Base-by-base conservation (phyloP, 139 green algal species). In the Auxenochlorella pyrenoidosa region DNA sequence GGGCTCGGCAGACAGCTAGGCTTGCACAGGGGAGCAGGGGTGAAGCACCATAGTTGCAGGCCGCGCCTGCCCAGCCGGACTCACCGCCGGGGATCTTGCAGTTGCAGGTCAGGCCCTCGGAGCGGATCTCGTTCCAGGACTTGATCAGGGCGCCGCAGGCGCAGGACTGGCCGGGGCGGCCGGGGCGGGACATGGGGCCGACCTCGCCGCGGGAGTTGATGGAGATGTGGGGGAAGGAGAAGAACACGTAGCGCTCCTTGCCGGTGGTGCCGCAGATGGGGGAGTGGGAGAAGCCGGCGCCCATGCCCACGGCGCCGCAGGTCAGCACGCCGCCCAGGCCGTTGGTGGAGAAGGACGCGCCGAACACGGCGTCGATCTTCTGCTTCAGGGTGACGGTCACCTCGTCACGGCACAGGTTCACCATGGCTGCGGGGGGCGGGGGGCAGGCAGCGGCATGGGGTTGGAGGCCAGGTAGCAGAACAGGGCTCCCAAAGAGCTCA, bases 361-460 rank as follows among this genome's bases (percentile, higher is more conserved):
- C 95, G 86, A 95, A 98, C 51, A 94, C 95, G 95, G 43, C 86
- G 43, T 88, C 94, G 78, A 98, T 96, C 85, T 95, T 94, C 72
- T 94, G 87, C 90, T 95, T 95, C 32, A 97, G 88, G 43, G 90
- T 87, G 41, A 81, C 63, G 36, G 94, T 98, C 28, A 96, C 92
- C 94, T 98, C 96, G 71, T 98, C 96, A 85, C 96, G 94, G 94
- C 96, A 98, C 76, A 98, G 90, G 92, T 97, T 97, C 84, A 93
- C 93, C 82, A 96, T 92, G 75, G 94, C 94, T 95, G 88, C 71
- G 88, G 22, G 96, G 91, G 8, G 92, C 94, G 68, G 4, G 36
- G 70, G 70, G 68, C 8, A 30, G 34, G 34, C 3, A 28, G 70
- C 34, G 2, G 70, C n/a, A 8, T 12, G 3, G 66, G 70, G 70